phyloP scores from a whole-genome alignment of 352 stramenopile genomes.

The Blastocystis sp. region DNA sequence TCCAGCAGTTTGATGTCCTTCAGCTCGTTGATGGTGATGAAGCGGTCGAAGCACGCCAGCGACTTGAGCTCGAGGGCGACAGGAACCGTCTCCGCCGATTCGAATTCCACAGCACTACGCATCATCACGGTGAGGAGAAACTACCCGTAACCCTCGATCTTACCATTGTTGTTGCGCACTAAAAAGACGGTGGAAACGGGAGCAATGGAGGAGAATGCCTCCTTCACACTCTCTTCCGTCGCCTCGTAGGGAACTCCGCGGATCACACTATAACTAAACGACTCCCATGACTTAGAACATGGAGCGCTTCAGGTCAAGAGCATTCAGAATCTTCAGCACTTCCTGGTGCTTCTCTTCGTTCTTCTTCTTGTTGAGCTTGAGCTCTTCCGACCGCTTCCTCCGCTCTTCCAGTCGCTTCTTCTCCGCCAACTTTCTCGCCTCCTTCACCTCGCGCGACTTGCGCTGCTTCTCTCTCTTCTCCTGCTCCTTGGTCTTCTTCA shows the following conservation, averaged over 20 bases:
- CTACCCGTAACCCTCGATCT: slow-evolving; percentile 25
- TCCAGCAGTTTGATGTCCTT: slow-evolving; percentile 18
- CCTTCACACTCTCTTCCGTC: not conserved
- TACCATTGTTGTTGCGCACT: slow-evolving; percentile 4
- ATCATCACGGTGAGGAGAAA: not conserved
- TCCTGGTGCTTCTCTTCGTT: slow-evolving; percentile 32
- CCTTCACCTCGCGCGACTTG: not conserved
- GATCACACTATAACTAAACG: not conserved
- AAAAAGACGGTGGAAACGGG: slow-evolving; percentile 16
- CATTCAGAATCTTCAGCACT: slow-evolving; percentile 6
- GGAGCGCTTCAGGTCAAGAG: slow-evolving; percentile 2
- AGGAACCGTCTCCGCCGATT: not conserved
- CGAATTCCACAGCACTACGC: slow-evolving; percentile 44
- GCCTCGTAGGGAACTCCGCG: slow-evolving; percentile 30
- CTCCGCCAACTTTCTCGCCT: not conserved
- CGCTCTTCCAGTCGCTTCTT: not conserved
- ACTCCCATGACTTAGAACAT: not conserved
- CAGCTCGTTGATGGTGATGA: slow-evolving; percentile 5
- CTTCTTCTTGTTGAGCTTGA: not conserved
- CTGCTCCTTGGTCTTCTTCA: not conserved
- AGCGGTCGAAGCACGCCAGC: slow-evolving; percentile 10
- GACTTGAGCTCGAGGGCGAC: not conserved
- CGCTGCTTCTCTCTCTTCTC: not conserved
- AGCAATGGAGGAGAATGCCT: not conserved
- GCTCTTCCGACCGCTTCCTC: not conserved